Evolutionary conservation across 2,329 filamentous ascomycete genomes (phyloP).

Genomic region (Hysterium pulicare): DNA sequence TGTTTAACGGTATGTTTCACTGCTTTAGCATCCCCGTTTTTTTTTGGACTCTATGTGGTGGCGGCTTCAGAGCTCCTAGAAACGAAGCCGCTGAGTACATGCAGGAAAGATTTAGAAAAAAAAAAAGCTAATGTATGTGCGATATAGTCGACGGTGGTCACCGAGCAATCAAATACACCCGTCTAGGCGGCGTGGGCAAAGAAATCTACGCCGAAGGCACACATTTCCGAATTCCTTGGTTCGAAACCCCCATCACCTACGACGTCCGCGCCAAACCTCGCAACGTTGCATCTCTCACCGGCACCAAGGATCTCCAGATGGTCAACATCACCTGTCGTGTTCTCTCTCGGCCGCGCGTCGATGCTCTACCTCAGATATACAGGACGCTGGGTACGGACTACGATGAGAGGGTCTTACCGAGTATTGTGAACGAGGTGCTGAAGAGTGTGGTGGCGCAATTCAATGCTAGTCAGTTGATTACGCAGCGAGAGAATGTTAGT

Average conservation of each 20-base stretch:
- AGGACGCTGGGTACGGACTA: conserved; percentile 93
- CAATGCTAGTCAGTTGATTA: conserved; percentile 97
- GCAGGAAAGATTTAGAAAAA: no score
- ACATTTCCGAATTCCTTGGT: conserved; percentile 91
- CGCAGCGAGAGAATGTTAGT: conserved; percentile 95
- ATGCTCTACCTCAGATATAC: conserved; percentile 94
- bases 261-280: conserved; percentile 97
- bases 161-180: conserved; percentile 96
- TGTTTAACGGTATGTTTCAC: conserved; percentile 62
- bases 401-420: conserved; percentile 95
- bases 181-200: conserved; percentile 86
- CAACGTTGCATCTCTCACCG: conserved; percentile 93
- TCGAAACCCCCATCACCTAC: conserved; percentile 95
- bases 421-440: conserved; percentile 98
- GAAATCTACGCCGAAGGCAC: conserved; percentile 99
- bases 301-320: conserved; percentile 99
- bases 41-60: neutral
- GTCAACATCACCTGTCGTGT: conserved; percentile 99
- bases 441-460: conserved; percentile 99
- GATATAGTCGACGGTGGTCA: conserved; percentile 87
- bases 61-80: no score
- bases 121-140: conserved; percentile 17
- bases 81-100: no score
- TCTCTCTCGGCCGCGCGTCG: conserved; percentile 82
- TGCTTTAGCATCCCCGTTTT: neutral